Conservation (phyloP, 768 basidiomycete species). For the Candolleomyces aberdarensis region DNA sequence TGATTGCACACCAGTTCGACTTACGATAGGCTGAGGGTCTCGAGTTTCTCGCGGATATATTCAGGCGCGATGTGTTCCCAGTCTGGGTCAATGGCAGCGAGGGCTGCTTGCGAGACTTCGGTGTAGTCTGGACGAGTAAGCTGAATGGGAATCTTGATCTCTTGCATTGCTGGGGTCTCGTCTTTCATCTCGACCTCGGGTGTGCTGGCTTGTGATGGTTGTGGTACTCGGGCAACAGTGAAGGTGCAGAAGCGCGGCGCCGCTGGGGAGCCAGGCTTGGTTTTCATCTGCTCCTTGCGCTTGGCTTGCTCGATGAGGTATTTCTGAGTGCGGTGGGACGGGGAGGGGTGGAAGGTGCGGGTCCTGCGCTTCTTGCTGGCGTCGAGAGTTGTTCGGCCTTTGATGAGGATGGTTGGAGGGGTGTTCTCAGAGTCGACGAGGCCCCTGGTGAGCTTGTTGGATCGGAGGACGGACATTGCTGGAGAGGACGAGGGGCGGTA, state of each 20-base stretch:
- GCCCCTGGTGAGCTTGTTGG: neutral
- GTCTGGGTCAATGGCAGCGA: neutral
- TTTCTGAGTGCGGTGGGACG: neutral
- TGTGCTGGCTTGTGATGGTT: neutral
- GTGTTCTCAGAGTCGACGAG: neutral
- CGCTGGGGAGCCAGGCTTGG: neutral
- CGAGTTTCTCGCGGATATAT: neutral
- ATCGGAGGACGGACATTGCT: neutral
- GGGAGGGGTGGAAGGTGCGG: neutral
- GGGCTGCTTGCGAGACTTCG: neutral
- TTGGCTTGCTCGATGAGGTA: neutral
- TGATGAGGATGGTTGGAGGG: neutral
- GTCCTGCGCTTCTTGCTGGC: neutral
- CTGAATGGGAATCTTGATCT: neutral
- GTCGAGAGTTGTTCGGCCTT: neutral
- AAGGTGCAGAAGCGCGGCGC: neutral
- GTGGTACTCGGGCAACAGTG: neutral
- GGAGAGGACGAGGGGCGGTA: neutral
- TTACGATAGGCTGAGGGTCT: neutral
- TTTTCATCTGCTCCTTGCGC: neutral
- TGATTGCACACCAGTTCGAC: neutral
- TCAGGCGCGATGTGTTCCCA: neutral
- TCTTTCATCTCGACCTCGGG: neutral
- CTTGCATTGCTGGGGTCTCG: neutral
- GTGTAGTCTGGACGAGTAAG: neutral